A percentile compares a stretch with the other conserved stretches of the same genome.
Evolutionary conservation across 1,284 basidiomycete species (phyloP).

Genomic region (Trametes versicolor): DNA sequence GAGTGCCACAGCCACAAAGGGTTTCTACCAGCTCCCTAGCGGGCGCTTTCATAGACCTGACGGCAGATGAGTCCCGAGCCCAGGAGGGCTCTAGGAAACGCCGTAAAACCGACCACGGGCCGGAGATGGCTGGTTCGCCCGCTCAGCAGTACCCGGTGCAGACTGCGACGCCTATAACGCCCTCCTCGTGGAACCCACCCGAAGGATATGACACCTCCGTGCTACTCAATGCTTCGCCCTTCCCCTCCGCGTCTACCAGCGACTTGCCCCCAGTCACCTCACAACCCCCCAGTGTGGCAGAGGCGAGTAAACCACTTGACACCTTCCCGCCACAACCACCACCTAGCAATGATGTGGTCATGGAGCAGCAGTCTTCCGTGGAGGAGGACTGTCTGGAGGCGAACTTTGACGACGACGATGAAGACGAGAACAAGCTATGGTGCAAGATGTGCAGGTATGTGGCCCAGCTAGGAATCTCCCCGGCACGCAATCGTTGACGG

Average conservation of each 20-base stretch:
- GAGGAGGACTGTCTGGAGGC: constrained; percentile 56
- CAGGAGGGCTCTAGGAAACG: constrained; percentile 27
- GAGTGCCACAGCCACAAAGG: constrained; percentile 9
- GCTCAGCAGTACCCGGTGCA: not conserved
- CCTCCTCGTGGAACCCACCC: not conserved
- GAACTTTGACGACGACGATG: constrained; percentile 54
- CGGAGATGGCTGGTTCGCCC: not conserved
- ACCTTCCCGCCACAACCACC: not conserved
- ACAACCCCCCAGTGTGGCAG: not conserved
- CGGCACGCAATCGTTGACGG: not conserved
- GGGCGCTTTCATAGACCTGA: constrained; percentile 34
- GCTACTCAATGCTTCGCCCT: not conserved
- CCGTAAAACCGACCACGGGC: constrained; percentile 27
- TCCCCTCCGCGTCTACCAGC: not conserved
- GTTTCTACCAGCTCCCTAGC: constrained; percentile 26
- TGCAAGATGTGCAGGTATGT: constrained; percentile 65
- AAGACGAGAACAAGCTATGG: constrained; percentile 44
- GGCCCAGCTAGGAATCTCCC: not conserved
- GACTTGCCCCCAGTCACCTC: not conserved
- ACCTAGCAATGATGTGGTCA: constrained; percentile 43
- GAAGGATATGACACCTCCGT: not conserved
- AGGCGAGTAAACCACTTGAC: not conserved
- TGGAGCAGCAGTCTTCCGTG: constrained; percentile 40
- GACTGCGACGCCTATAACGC: not conserved
- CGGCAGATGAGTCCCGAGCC: constrained; percentile 9